Base-by-base conservation (phyloP, 352 stramenopile genomes). In the Nothophytophthora sp. region DNA sequence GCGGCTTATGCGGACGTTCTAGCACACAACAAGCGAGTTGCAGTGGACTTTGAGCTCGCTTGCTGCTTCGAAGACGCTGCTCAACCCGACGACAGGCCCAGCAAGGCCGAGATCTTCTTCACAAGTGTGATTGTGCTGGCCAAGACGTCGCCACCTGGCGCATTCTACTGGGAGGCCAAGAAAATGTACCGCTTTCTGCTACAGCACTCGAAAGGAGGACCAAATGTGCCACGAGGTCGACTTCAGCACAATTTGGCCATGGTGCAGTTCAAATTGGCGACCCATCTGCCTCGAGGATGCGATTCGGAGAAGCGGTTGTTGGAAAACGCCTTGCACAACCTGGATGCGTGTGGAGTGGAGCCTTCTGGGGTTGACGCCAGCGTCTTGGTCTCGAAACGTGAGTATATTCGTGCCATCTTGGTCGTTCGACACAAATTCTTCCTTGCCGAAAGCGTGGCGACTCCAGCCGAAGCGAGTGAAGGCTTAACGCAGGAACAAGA, bases 141-240 rank as follows among this genome's bases (percentile, higher is more conserved):
- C 0, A 84, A 87, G 37, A 41, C 54, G 5, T 85, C 78, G 7
- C 42, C 36, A 1, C 56, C 70, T 11, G 53, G 60, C 1, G 68
- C 73, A 15, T 88, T 90, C 32, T 90, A 86, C 47, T 69, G 71
- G 19, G 79, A 88, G 27, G 69, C 76, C 4, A 73, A 71, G 23
- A 70, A 72, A n/a, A 77, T 86, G 40, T 74, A 71, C 22, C 63
- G 50, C 2, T 85, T 78, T 29, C 32, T 82, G 2, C 22, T 75
- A 10, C n/a, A 43, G 30, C 46, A 60, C 11, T 60, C 39, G 0
- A 44, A 69, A 37, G 40, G 38, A 36, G 53, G 36, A 13, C 15
- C 55, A 0, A 58, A 53, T 7, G 65, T 54, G 38, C 63, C 58
- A 0, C 49, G 63, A 40, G 29, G 63, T 47, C 44, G 33, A 3